Percentiles rank a stretch among this genome's conserved stretches.
Conservation (phyloP, 352 stramenopile species). For the Pythium pyrilobum region DNA sequence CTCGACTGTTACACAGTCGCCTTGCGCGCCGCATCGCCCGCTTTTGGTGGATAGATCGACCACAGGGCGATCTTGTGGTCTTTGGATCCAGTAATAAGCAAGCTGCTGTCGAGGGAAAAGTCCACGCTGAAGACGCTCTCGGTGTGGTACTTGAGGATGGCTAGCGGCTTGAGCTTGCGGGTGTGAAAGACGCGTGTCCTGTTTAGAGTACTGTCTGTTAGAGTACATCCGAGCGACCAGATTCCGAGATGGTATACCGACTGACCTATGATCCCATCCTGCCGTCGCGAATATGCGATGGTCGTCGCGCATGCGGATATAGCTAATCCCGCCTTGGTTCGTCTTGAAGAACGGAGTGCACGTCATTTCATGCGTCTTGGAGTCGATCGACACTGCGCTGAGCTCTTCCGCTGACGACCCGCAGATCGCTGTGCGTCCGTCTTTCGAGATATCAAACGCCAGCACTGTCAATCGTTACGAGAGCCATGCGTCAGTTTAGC, state of each 20-base stretch:
- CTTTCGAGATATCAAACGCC: conserved; percentile 55
- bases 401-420: conserved; percentile 57
- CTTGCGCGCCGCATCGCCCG: no score
- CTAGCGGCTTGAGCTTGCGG: conserved; percentile 68
- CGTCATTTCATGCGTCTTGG: conserved; percentile 28
- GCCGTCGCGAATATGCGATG: conserved; percentile 76
- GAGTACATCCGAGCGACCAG: no score
- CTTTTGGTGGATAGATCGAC: conserved; percentile 67
- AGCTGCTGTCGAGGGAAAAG: conserved; percentile 55
- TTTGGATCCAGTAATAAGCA: conserved; percentile 71
- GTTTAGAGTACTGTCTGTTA: no score
- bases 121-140: conserved; percentile 72
- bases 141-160: conserved; percentile 73
- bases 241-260: no score
- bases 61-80: conserved; percentile 75
- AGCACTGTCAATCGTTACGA: no score
- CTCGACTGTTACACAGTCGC: no score
- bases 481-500: no score
- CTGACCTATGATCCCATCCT: conserved; percentile 72
- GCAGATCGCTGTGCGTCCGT: conserved; percentile 50
- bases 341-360: conserved; percentile 47
- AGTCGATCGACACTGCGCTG: conserved; percentile 41
- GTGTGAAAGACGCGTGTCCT: conserved; percentile 68
- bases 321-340: conserved; percentile 57
- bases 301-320: conserved; percentile 56